Conservation (phyloP, 108 stramenopile genomes). For the Seminavis robusta region DNA sequence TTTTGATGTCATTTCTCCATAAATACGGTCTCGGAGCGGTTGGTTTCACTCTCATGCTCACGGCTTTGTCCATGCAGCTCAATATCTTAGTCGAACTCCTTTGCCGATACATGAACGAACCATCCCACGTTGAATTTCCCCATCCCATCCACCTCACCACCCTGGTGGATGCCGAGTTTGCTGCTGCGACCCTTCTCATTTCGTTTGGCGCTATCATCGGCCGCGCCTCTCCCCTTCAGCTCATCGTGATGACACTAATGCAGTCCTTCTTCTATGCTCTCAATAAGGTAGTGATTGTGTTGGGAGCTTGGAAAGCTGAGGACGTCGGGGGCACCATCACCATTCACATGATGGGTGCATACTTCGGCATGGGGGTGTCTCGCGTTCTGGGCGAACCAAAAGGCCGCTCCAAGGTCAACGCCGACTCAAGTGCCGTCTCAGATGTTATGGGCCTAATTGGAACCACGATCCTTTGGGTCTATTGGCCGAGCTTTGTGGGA, state of each 20-base stretch:
- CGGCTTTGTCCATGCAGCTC: slow-evolving; percentile 28
- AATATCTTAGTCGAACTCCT: slow-evolving; percentile 32
- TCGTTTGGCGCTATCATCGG: slow-evolving; percentile 52
- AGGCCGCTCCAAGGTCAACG: not conserved
- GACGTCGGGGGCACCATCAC: slow-evolving; percentile 47
- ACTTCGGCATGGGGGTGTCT: slow-evolving; percentile 43
- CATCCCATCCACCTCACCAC: slow-evolving; percentile 16
- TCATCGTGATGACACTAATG: slow-evolving; percentile 26
- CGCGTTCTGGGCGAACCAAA: slow-evolving; percentile 28
- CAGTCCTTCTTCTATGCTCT: slow-evolving; percentile 42
- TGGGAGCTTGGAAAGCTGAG: slow-evolving; percentile 17
- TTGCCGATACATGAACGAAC: slow-evolving; percentile 5
- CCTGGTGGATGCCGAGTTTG: slow-evolving; percentile 44
- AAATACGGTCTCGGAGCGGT: slow-evolving; percentile 45
- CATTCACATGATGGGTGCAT: slow-evolving; percentile 57
- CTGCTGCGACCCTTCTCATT: slow-evolving; percentile 45
- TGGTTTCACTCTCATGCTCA: slow-evolving; percentile 40
- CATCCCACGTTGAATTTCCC: slow-evolving; percentile 8
- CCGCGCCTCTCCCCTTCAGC: slow-evolving; percentile 28
- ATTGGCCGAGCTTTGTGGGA: slow-evolving; percentile 53
- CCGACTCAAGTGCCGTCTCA: slow-evolving; percentile 6
- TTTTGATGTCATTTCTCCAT: slow-evolving; percentile 53
- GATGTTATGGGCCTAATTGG: slow-evolving; percentile 49
- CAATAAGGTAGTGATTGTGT: slow-evolving; percentile 40
- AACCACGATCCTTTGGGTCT: slow-evolving; percentile 45